These are phyloP conservation scores for Zygoascus ofunaensis DNA, from an alignment of 805 yeast species.

Conservation along the genomic window DNA sequence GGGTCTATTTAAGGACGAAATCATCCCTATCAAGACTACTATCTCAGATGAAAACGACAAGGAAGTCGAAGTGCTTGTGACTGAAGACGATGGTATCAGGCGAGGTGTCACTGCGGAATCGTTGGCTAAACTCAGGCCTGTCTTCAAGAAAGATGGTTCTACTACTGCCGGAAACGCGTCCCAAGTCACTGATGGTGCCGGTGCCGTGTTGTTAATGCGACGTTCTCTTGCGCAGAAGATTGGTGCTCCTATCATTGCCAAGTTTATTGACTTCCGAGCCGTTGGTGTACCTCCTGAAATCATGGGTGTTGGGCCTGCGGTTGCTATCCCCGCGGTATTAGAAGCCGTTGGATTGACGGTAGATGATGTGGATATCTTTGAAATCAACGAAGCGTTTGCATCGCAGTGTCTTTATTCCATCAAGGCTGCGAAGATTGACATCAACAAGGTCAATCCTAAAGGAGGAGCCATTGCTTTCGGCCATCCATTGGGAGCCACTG, in stretches of 20 bases:
- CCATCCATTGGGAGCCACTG: conserved; percentile 86
- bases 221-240: conserved; percentile 73
- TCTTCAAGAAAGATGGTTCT: conserved; percentile 73
- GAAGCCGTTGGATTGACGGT: conserved; percentile 48
- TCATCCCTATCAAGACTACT: conserved; percentile 66
- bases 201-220: conserved; percentile 76
- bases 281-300: conserved; percentile 96
- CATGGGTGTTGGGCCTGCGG: conserved; percentile 98
- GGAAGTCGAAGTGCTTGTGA: conserved; percentile 42
- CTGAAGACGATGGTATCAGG: conserved; percentile 86
- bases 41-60: conserved; percentile 50
- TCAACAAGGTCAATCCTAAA: conserved; percentile 68
- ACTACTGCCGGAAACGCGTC: conserved; percentile 97
- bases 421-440: conserved; percentile 54
- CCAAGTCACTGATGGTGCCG: conserved; percentile 94
- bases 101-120: conserved; percentile 72
- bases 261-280: conserved; percentile 65
- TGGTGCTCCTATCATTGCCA: conserved; percentile 66
- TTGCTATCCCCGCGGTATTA: conserved; percentile 81
- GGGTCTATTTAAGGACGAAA: conserved; percentile 82
- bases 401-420: conserved; percentile 83
- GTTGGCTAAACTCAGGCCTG: conserved; percentile 70
- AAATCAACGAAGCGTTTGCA: conserved; percentile 95
- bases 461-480: conserved; percentile 98
- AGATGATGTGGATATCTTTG: conserved; percentile 66